phyloP scores from a whole-genome alignment of 495 filamentous ascomycete genomes.

The Penicillium alfredii region DNA sequence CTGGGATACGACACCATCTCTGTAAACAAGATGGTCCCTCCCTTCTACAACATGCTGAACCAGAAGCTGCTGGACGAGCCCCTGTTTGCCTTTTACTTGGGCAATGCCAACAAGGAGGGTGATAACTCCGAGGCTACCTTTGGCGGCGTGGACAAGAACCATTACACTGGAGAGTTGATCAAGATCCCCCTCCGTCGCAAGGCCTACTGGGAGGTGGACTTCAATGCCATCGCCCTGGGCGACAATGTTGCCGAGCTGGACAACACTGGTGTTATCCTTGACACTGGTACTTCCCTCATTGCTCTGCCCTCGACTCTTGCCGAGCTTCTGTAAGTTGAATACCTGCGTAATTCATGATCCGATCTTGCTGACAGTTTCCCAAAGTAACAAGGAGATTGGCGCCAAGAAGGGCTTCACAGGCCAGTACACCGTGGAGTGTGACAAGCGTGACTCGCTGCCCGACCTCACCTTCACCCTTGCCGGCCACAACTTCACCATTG shows the following conservation, averaged over 20 bases:
- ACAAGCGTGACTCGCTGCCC: constrained; percentile 71
- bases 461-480: constrained; percentile 82
- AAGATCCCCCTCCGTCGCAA: constrained; percentile 93
- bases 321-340: constrained; percentile 68
- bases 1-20: constrained; percentile 93
- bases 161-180: constrained; percentile 85
- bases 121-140: constrained; percentile 85
- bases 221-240: constrained; percentile 86
- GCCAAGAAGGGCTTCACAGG: constrained; percentile 95
- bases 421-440: constrained; percentile 91
- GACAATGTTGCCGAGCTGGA: constrained; percentile 78
- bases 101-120: constrained; percentile 62
- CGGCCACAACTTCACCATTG: constrained; percentile 88
- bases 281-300: constrained; percentile 98
- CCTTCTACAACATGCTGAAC: constrained; percentile 92
- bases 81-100: constrained; percentile 95
- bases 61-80: constrained; percentile 85
- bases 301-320: constrained; percentile 88
- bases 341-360: not conserved
- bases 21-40: constrained; percentile 88
- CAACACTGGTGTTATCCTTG: constrained; percentile 90
- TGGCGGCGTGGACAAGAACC: constrained; percentile 80
- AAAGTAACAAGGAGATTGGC: constrained; percentile 87
- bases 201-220: constrained; percentile 99
- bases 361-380: constrained; percentile 21